phyloP scores from a whole-genome alignment of 352 stramenopile species.

The Globisporangium megalacanthum region DNA sequence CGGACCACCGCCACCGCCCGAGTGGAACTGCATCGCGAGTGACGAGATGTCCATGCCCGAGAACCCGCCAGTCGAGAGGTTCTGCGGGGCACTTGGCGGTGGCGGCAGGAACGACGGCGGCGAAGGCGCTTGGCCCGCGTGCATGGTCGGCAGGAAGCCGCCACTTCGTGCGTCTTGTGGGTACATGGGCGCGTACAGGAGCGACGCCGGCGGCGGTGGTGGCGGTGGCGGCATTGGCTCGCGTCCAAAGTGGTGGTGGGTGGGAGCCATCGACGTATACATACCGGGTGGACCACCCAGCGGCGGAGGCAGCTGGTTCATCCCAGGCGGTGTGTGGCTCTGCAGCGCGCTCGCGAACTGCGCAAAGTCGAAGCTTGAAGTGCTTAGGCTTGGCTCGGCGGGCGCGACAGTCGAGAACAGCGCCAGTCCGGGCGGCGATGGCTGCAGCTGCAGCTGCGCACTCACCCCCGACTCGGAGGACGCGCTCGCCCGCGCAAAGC shows the following conservation, averaged over 20 bases:
- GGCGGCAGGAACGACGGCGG: conserved; percentile 16
- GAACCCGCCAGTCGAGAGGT: conserved; percentile 5
- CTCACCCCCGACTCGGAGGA: not conserved
- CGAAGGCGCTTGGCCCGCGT: conserved; percentile 16
- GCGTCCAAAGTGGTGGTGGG: conserved; percentile 17
- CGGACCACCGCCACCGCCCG: conserved; percentile 11
- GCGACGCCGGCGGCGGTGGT: not conserved
- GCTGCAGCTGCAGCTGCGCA: conserved; percentile 4
- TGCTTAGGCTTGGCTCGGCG: conserved; percentile 6
- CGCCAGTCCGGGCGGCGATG: conserved; percentile 22
- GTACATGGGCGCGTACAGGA: conserved; percentile 20
- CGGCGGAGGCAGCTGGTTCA: not conserved
- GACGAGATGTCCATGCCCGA: conserved; percentile 49
- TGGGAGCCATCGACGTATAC: conserved; percentile 16
- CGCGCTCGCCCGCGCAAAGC: conserved; percentile 32
- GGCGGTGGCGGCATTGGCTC: conserved; percentile 5
- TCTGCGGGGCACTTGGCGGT: conserved; percentile 15
- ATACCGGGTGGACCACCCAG: not conserved
- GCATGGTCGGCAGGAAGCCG: conserved; percentile 20
- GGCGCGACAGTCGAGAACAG: conserved; percentile 7
- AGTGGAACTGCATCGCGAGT: conserved; percentile 80
- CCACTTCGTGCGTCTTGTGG: conserved; percentile 17
- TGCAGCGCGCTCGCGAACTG: conserved; percentile 38
- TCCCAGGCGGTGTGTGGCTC: conserved; percentile 7
- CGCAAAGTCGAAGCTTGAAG: conserved; percentile 36